A percentile compares a stretch with the other conserved stretches of the same genome.
Conservation (phyloP, 768 basidiomycete genomes). For the Albatrellus ellisii region DNA sequence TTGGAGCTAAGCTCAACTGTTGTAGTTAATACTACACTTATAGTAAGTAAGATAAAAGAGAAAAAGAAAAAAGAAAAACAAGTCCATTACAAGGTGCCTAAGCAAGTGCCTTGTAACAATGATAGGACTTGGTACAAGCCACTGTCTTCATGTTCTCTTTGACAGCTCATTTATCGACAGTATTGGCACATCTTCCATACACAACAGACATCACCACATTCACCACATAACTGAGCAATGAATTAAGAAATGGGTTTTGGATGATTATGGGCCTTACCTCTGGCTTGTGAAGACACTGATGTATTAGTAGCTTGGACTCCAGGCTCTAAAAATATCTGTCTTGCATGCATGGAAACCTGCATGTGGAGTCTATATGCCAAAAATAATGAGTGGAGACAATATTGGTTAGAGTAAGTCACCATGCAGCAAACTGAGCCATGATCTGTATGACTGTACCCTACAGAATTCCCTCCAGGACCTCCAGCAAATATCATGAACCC, state of each 20-base stretch:
- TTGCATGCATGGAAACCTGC: slow-evolving; percentile 28
- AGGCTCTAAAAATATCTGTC: slow-evolving; percentile 29
- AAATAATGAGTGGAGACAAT: too few species aligned
- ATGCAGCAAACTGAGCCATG: neutral
- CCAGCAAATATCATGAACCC: slow-evolving; percentile 32
- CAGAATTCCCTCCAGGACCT: slow-evolving; percentile 34
- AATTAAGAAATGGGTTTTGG: slow-evolving; percentile 24
- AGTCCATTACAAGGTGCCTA: too few species aligned
- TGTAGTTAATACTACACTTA: too few species aligned
- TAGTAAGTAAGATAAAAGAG: too few species aligned
- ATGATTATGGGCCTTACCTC: slow-evolving; percentile 22
- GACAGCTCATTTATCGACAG: slow-evolving; percentile 33
- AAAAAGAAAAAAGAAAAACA: too few species aligned
- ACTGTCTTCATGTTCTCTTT: slow-evolving; percentile 31
- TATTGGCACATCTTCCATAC: slow-evolving; percentile 30
- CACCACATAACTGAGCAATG: slow-evolving; percentile 3
- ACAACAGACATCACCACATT: slow-evolving; percentile 32
- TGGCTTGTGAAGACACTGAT: slow-evolving; percentile 28
- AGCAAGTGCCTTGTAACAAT: too few species aligned
- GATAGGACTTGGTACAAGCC: slow-evolving; percentile 28
- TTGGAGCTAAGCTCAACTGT: too few species aligned
- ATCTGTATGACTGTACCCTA: slow-evolving; percentile 20
- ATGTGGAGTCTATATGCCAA: slow-evolving; percentile 30
- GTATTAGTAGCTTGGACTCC: slow-evolving; percentile 31
- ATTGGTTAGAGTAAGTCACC: neutral